Conservation (phyloP, 2,329 filamentous ascomycete genomes). For the Reticulascus tulasneorum region DNA sequence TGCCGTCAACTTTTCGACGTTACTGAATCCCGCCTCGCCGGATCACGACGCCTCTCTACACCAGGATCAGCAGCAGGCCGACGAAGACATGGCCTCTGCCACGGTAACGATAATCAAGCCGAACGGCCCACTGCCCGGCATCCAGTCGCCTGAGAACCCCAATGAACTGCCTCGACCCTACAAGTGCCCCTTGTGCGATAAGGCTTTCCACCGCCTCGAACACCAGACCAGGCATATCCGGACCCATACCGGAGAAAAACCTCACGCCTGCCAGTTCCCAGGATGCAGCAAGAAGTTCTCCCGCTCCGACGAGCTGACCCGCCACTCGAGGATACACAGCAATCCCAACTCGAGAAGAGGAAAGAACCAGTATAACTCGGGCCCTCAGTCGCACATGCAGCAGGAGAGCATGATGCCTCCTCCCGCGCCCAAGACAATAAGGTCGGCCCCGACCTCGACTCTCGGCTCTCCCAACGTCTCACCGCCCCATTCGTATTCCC, state of each 20-base stretch:
- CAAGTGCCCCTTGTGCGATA: constrained; percentile 97
- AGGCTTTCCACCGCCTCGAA: constrained; percentile 96
- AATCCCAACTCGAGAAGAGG: constrained; percentile 95
- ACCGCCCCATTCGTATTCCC: constrained; percentile 84
- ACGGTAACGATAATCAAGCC: constrained; percentile 42
- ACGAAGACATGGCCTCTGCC: constrained; percentile 9
- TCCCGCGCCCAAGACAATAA: constrained; percentile 70
- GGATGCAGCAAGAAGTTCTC: constrained; percentile 98
- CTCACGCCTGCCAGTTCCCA: constrained; percentile 90
- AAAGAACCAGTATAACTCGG: constrained; percentile 59
- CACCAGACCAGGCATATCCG: constrained; percentile 90
- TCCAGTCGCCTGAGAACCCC: constrained; percentile 55
- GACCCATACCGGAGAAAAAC: constrained; percentile 97
- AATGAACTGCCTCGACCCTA: constrained; percentile 88
- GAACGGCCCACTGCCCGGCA: constrained; percentile 58
- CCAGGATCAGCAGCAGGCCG: constrained; percentile 33
- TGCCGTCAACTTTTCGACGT: constrained; percentile 71
- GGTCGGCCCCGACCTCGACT: constrained; percentile 83
- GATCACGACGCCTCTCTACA: constrained; percentile 16
- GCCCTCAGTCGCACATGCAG: constrained; percentile 37
- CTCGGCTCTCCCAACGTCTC: constrained; percentile 93
- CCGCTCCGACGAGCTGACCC: constrained; percentile 91
- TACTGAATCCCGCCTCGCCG: constrained; percentile 65
- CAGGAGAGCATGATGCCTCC: constrained; percentile 72
- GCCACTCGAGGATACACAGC: constrained; percentile 97